Conservation (phyloP, 192 early-diverging fungal species). For the Coemansia sp. region DNA sequence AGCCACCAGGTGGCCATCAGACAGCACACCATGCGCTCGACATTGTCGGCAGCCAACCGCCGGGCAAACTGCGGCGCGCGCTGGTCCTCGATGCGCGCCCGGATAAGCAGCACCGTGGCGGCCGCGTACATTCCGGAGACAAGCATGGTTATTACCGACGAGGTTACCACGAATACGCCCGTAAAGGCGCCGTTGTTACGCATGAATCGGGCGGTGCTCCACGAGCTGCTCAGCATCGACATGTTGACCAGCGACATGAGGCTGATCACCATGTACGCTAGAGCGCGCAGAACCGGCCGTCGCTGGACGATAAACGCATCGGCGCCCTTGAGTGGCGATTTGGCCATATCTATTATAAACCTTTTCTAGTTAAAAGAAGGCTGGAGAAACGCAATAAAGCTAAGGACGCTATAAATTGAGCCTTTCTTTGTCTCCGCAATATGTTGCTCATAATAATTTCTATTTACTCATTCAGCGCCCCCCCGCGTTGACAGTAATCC, state of each 20-base stretch:
- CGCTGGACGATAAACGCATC: conserved; percentile 30
- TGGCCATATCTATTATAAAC: no score
- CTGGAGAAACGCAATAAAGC: no score
- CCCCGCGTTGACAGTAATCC: no score
- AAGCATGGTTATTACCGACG: conserved; percentile 22
- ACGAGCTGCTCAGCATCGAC: conserved; percentile 38
- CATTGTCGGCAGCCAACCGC: conserved; percentile 12
- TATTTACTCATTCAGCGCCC: no score
- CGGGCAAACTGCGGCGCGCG: conserved; percentile 10
- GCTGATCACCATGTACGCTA: conserved; percentile 14
- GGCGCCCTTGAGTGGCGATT: conserved; percentile 31
- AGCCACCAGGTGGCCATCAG: conserved; percentile 47
- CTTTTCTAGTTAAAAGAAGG: no score
- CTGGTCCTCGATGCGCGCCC: conserved; percentile 1
- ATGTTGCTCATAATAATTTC: no score
- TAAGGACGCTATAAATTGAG: no score
- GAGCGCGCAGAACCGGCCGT: conserved; percentile 29
- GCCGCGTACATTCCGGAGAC: conserved; percentile 13
- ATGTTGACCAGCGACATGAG: conserved; percentile 35
- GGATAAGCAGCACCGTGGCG: conserved; percentile 15
- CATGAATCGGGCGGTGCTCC: conserved; percentile 45
- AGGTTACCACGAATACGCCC: conserved; percentile 17
- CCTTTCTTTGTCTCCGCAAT: no score
- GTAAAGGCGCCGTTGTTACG: conserved; percentile 37
- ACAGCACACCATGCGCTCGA: conserved; percentile 23